Evolutionary conservation across 2,329 filamentous ascomycete species (phyloP).

Genomic region (Botrytis paeoniae): DNA sequence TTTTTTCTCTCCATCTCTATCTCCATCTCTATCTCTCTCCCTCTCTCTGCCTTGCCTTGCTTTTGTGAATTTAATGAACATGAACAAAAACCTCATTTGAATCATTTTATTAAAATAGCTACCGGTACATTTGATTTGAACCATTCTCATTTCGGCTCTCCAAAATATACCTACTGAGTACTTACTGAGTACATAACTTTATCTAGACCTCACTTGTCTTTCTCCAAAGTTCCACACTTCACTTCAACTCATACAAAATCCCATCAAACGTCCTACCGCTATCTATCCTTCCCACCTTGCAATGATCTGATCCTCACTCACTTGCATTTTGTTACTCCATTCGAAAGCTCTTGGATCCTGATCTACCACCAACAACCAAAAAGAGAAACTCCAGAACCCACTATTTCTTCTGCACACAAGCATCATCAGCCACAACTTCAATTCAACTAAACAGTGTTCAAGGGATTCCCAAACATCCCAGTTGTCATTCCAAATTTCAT

Average conservation of each 20-base stretch:
- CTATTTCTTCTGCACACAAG: slow-evolving; percentile 10
- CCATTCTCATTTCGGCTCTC: neutral
- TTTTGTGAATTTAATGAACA: neutral
- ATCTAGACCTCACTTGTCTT: neutral
- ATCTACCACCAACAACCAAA: neutral
- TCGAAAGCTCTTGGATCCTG: neutral
- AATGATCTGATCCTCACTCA: neutral
- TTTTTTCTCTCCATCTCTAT: neutral
- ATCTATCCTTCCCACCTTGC: neutral
- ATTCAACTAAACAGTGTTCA: neutral
- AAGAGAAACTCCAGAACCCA: neutral
- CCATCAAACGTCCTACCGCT: neutral
- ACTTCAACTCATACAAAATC: neutral
- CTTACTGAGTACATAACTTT: neutral
- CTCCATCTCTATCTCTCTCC: neutral
- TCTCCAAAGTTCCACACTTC: neutral
- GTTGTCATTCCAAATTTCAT: slow-evolving; percentile 18
- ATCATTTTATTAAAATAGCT: neutral
- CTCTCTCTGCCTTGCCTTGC: neutral
- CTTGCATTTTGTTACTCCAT: neutral
- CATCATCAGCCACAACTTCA: slow-evolving; percentile 2
- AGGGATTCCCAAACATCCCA: slow-evolving; percentile 1
- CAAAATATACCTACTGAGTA: neutral
- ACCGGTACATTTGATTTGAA: neutral
- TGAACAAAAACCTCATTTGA: neutral